A percentile compares a stretch with the other conserved stretches of the same genome.
phyloP scores from a whole-genome alignment of 441 rosid genomes.

The Populus hybrid region DNA sequence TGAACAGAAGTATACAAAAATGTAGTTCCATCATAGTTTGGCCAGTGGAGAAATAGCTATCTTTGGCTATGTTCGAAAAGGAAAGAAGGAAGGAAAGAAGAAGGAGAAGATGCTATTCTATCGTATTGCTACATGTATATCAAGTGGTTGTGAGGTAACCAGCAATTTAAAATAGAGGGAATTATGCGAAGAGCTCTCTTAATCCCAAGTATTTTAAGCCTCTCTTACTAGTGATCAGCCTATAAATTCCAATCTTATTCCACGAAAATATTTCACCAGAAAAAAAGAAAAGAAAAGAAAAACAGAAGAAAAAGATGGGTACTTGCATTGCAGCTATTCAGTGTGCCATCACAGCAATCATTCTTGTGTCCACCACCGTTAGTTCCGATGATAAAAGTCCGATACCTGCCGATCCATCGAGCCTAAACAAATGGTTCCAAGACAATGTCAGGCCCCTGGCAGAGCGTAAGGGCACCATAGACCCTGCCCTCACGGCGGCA shows the following conservation, averaged over 20 bases:
- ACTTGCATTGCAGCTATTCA: neutral
- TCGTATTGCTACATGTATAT: neutral
- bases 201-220: neutral
- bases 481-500: slow-evolving; percentile 30
- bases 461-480: slow-evolving; percentile 18
- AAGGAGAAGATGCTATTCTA: neutral
- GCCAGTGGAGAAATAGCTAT: no score
- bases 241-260: neutral
- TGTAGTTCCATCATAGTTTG: no score
- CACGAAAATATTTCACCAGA: neutral
- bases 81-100: neutral
- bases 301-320: neutral
- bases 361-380: slow-evolving; percentile 10
- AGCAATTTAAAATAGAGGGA: neutral
- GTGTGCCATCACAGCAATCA: neutral
- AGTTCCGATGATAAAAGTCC: neutral
- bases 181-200: neutral
- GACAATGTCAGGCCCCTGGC: slow-evolving; percentile 24
- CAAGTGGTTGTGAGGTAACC: neutral
- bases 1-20: neutral
- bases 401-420: slow-evolving; percentile 25
- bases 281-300: neutral
- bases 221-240: neutral
- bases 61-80: no score
- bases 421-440: slow-evolving; percentile 26